Conservation (phyloP, 2,329 filamentous ascomycete genomes). For the Metarhizium brunneum region DNA sequence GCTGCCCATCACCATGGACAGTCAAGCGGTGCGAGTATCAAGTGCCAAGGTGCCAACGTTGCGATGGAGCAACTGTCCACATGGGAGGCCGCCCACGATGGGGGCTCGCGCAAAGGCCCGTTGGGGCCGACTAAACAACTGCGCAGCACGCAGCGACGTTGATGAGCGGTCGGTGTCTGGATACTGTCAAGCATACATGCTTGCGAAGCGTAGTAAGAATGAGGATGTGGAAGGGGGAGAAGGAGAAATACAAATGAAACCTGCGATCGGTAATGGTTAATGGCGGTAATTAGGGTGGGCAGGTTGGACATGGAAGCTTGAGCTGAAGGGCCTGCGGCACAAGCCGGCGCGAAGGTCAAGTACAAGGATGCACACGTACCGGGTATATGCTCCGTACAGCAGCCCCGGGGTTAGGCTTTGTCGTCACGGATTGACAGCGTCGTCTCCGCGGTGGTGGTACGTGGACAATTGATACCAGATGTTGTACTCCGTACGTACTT, state of each 20-base stretch:
- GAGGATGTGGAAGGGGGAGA: background rate
- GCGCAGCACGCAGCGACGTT: background rate
- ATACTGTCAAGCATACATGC: background rate
- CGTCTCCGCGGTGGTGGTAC: too few species aligned
- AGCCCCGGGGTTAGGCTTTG: too few species aligned
- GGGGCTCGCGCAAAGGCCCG: background rate
- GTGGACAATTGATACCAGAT: too few species aligned
- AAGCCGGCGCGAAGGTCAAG: too few species aligned
- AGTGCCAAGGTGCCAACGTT: background rate
- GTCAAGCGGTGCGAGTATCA: background rate
- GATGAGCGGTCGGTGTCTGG: background rate
- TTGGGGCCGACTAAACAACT: background rate
- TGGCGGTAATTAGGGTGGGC: background rate
- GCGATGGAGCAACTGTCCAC: too few species aligned
- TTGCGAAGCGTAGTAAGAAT: background rate
- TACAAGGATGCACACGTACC: too few species aligned
- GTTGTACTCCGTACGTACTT: too few species aligned
- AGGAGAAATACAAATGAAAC: background rate
- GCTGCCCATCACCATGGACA: background rate
- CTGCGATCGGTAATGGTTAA: background rate
- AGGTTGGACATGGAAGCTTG: background rate
- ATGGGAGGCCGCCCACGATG: background rate
- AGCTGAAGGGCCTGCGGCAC: background rate
- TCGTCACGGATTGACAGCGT: too few species aligned
- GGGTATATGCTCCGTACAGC: too few species aligned